Conservation (phyloP, 1,284 basidiomycete species). For the Ustilago lituana region DNA sequence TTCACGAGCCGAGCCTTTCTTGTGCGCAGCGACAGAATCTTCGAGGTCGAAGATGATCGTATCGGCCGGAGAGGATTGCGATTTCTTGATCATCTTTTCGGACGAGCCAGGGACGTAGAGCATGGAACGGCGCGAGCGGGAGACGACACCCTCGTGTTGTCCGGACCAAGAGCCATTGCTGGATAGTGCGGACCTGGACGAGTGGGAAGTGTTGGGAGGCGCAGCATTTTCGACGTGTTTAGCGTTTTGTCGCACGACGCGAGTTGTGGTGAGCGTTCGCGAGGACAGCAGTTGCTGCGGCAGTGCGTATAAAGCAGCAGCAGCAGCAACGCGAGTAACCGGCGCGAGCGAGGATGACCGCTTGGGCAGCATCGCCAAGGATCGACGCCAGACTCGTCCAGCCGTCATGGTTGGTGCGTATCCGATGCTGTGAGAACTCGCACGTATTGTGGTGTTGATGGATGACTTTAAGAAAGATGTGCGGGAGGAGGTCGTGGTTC, state of each 20-base stretch:
- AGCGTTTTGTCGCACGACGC: neutral
- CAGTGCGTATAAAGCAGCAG: too few relatives aligned
- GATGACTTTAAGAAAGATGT: too few relatives aligned
- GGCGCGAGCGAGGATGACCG: neutral
- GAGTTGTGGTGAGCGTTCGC: constrained; percentile 1
- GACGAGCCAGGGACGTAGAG: constrained; percentile 64
- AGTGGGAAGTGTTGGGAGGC: neutral
- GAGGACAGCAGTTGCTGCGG: neutral
- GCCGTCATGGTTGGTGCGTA: constrained; percentile 13
- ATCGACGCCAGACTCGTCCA: constrained; percentile 8
- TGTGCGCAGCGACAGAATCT: constrained; percentile 61
- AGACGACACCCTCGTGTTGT: constrained; percentile 6
- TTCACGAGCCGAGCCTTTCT: constrained; percentile 58
- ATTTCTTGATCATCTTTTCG: constrained; percentile 64
- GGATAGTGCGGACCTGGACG: neutral
- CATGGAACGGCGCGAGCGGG: constrained; percentile 42
- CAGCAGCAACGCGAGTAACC: neutral
- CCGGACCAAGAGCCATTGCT: neutral
- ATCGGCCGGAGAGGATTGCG: constrained; percentile 45
- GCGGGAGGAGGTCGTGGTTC: too few relatives aligned
- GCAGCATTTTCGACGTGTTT: constrained; percentile 1
- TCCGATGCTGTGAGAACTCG: too few relatives aligned
- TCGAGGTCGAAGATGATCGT: constrained; percentile 65
- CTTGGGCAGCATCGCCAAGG: constrained; percentile 2
- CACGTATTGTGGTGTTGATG: too few relatives aligned